phyloP scores from a whole-genome alignment of 805 yeast genomes.

The Starmera dryadoides region DNA sequence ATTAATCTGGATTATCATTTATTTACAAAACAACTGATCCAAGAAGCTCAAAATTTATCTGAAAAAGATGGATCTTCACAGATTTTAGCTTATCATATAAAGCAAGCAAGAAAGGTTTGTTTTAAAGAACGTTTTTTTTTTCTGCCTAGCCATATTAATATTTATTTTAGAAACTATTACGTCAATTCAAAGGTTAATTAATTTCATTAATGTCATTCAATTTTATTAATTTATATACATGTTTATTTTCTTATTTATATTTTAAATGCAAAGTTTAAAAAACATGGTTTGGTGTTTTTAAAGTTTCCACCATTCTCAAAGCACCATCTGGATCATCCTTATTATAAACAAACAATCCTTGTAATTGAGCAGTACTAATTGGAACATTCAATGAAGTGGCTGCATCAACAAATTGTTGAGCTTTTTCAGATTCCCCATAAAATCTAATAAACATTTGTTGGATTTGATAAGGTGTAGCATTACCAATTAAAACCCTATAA shows the following conservation, averaged over 20 bases:
- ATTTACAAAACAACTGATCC: conserved; percentile 31
- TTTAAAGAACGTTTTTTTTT: conserved; percentile 3
- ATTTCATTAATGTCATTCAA: too few relatives aligned
- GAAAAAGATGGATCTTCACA: conserved; percentile 33
- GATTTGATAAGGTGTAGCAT: conserved; percentile 82
- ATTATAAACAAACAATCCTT: conserved; percentile 90
- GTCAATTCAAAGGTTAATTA: too few relatives aligned
- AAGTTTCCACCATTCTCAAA: conserved; percentile 45
- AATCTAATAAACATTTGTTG: conserved; percentile 81
- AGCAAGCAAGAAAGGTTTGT: conserved; percentile 24
- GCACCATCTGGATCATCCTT: conserved; percentile 79
- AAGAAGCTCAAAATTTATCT: conserved; percentile 32
- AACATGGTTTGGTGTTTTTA: conserved; percentile 27
- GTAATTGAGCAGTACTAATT: conserved; percentile 89
- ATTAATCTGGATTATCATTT: conserved; percentile 40
- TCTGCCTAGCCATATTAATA: neutral
- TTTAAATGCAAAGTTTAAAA: conserved; percentile 9
- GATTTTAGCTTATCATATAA: conserved; percentile 34
- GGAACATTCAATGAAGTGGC: conserved; percentile 40
- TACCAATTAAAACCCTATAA: conserved; percentile 70
- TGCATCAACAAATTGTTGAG: conserved; percentile 32
- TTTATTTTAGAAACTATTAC: neutral
- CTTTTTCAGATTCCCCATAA: conserved; percentile 55
- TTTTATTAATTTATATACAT: too few relatives aligned
- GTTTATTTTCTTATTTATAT: too few relatives aligned